phyloP scores from a whole-genome alignment of 192 early-diverging fungal genomes.

The Backusella macrospora region DNA sequence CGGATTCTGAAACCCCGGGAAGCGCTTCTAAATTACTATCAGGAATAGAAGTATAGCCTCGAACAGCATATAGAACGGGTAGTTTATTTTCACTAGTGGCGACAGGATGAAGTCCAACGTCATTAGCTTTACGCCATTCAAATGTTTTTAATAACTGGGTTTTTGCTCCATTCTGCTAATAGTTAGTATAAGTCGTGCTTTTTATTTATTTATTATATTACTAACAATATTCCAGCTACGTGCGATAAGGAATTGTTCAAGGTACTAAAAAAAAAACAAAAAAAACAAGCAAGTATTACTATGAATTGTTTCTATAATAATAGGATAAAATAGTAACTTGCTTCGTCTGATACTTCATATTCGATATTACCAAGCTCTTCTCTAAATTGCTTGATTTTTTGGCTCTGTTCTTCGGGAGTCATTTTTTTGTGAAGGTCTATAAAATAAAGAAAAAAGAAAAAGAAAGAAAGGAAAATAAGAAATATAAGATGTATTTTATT shows the following conservation, averaged over 20 bases:
- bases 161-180: slow-evolving; percentile 59
- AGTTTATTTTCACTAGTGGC: slow-evolving; percentile 57
- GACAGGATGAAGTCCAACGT: slow-evolving; percentile 61
- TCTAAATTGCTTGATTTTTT: background rate
- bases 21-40: slow-evolving; percentile 65
- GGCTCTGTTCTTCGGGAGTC: background rate
- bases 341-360: slow-evolving; percentile 11
- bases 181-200: background rate
- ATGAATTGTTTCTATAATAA: background rate
- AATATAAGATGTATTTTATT: too few species aligned
- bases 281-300: background rate
- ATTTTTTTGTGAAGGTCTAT: slow-evolving; percentile 1
- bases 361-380: slow-evolving; percentile 7
- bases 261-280: slow-evolving; percentile 8
- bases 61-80: slow-evolving; percentile 66
- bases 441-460: slow-evolving; percentile 11
- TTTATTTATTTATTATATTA: background rate
- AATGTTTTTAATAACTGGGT: slow-evolving; percentile 61
- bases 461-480: background rate
- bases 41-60: slow-evolving; percentile 63
- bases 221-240: slow-evolving; percentile 31
- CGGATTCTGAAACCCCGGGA: slow-evolving; percentile 62
- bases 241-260: slow-evolving; percentile 24
- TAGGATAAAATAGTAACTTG: background rate
- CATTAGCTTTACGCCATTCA: slow-evolving; percentile 62